phyloP scores from a whole-genome alignment of 1,284 basidiomycete genomes.

The Apiotrichum siamense region DNA sequence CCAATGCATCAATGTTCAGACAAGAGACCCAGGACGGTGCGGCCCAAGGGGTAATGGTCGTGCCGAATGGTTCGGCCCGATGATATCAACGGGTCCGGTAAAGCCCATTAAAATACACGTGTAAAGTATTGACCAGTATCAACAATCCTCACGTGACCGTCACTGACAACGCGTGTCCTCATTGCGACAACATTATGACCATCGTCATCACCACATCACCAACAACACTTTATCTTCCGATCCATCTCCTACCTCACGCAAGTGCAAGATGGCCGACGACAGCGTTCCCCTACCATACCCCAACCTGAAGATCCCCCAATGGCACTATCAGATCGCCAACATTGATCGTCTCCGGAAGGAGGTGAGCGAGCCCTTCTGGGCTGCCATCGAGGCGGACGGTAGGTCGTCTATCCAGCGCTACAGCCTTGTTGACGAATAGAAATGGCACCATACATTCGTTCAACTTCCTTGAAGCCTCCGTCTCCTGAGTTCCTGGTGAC shows the following conservation, averaged over 20 bases:
- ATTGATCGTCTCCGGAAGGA: slow-evolving; percentile 61
- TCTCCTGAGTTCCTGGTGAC: slow-evolving; percentile 60
- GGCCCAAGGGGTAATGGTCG: too few species aligned
- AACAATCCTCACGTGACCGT: too few species aligned
- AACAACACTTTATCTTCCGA: neutral
- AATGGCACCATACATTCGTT: slow-evolving; percentile 70
- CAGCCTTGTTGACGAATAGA: slow-evolving; percentile 48
- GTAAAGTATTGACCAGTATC: too few species aligned
- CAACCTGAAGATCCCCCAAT: slow-evolving; percentile 71
- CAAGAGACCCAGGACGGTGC: too few species aligned
- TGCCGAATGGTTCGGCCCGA: too few species aligned
- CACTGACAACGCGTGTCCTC: neutral
- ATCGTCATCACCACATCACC: neutral
- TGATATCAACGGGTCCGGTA: too few species aligned
- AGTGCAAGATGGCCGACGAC: slow-evolving; percentile 71
- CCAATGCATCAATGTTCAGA: too few species aligned
- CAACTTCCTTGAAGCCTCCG: slow-evolving; percentile 37
- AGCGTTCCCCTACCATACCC: slow-evolving; percentile 70
- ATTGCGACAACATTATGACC: neutral
- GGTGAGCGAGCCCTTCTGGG: slow-evolving; percentile 62
- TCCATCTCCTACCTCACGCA: neutral
- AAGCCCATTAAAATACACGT: too few species aligned
- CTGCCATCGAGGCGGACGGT: slow-evolving; percentile 81
- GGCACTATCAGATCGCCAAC: slow-evolving; percentile 66
- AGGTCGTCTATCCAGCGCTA: slow-evolving; percentile 29